phyloP scores from a whole-genome alignment of 768 basidiomycete species.

The Lactifluus subvellereus region DNA sequence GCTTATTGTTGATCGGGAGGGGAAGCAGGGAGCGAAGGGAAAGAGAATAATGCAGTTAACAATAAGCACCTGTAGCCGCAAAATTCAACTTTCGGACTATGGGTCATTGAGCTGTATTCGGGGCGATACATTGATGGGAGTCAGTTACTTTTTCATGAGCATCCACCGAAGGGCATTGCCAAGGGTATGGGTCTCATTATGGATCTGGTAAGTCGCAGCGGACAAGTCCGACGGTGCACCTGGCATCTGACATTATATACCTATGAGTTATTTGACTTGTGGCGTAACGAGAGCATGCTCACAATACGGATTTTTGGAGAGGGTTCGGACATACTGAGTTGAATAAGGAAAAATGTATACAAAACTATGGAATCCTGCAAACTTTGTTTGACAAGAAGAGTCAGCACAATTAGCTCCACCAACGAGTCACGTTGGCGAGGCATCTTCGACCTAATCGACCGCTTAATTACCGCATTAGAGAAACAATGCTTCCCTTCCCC shows the following conservation, averaged over 20 bases:
- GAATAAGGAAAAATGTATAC: not conserved
- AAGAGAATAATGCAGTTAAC: conserved; percentile 2
- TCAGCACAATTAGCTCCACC: conserved; percentile 5
- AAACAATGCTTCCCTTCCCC: conserved; percentile 16
- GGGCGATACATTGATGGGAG: not conserved
- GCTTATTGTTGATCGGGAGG: conserved; percentile 7
- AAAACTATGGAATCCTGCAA: not conserved
- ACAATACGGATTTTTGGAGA: conserved; percentile 22
- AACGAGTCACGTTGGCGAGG: not conserved
- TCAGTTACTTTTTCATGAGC: conserved; percentile 91
- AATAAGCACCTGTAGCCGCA: conserved; percentile 84
- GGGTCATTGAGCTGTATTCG: conserved; percentile 5
- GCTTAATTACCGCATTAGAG: conserved; percentile 4
- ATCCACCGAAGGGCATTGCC: conserved; percentile 96
- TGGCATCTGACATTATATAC: conserved; percentile 52
- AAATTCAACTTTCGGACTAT: conserved; percentile 92
- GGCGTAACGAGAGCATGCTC: not conserved
- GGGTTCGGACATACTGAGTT: conserved; percentile 14
- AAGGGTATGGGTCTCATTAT: conserved; percentile 93
- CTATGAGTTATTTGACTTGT: not conserved
- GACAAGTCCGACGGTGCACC: conserved; percentile 78
- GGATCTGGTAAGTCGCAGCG: conserved; percentile 85
- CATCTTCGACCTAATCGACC: conserved; percentile 9
- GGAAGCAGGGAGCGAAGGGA: not conserved
- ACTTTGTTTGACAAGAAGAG: not conserved